A percentile compares a stretch with the other conserved stretches of the same genome.
phyloP scores from a whole-genome alignment of 139 green algal species.

The Chlamydomonas incerta region DNA sequence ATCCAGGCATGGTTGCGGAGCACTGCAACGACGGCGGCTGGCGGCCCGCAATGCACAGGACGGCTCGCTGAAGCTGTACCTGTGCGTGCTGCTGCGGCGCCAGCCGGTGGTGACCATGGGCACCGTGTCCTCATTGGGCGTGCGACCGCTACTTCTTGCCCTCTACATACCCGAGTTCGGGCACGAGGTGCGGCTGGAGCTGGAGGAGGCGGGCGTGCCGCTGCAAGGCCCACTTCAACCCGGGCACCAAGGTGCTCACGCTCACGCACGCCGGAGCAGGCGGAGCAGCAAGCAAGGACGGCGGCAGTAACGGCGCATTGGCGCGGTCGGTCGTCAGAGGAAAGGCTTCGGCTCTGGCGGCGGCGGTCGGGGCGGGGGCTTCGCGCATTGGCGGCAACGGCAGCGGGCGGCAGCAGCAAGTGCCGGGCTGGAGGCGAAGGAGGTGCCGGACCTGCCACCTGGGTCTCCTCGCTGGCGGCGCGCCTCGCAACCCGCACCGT shows the following conservation, averaged over 20 bases:
- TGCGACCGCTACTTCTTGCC: constrained; percentile 80
- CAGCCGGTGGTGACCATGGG: constrained; percentile 53
- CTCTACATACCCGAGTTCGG: constrained; percentile 84
- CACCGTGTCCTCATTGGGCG: constrained; percentile 62
- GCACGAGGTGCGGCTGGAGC: background rate
- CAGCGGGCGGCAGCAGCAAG: background rate
- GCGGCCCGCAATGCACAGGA: constrained; percentile 74
- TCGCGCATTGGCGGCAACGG: background rate
- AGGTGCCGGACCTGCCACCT: constrained; percentile 1
- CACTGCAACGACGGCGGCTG: constrained; percentile 85
- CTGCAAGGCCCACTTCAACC: constrained; percentile 13
- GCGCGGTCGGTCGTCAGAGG: background rate
- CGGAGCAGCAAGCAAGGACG: background rate
- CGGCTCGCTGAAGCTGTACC: constrained; percentile 76
- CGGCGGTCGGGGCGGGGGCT: background rate
- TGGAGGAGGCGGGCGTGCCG: constrained; percentile 43
- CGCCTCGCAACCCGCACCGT: constrained; percentile 44
- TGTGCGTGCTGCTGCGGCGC: constrained; percentile 80
- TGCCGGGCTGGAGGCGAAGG: background rate
- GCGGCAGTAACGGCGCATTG: constrained; percentile 19
- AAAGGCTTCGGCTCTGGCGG: background rate
- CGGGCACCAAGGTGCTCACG: constrained; percentile 30
- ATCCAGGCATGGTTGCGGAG: constrained; percentile 57
- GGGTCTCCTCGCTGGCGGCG: constrained; percentile 39
- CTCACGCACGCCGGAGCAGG: constrained; percentile 4